Percentiles rank a stretch among this genome's conserved stretches.
Evolutionary conservation across 192 early-diverging fungal genomes (phyloP).

Genomic region (Dissophora globulifera): DNA sequence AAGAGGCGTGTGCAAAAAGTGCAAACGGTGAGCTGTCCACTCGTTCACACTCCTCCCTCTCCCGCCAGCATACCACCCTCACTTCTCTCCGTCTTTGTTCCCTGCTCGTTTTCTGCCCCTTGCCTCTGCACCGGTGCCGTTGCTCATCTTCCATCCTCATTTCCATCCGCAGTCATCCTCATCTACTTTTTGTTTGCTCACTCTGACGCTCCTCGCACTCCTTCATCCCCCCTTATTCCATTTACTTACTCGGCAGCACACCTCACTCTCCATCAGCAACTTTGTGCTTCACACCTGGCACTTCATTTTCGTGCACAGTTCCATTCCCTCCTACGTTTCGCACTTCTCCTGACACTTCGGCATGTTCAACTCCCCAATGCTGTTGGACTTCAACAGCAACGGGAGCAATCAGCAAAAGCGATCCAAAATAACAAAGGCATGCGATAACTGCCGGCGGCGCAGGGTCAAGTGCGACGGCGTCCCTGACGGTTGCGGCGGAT

Average conservation of each 20-base stretch:
- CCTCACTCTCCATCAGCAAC: neutral
- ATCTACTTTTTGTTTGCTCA: too few relatives aligned
- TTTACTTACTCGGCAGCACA: too few relatives aligned
- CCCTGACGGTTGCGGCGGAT: conserved; percentile 70
- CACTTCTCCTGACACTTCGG: neutral
- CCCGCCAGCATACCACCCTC: too few relatives aligned
- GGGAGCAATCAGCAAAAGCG: conserved; percentile 39
- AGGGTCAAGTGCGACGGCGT: conserved; percentile 79
- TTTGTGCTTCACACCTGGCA: neutral
- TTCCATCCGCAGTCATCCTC: neutral
- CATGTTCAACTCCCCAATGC: conserved; percentile 54
- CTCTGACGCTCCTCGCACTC: neutral
- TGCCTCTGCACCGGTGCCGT: too few relatives aligned
- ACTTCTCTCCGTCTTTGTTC: neutral
- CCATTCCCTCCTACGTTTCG: neutral
- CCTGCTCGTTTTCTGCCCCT: neutral
- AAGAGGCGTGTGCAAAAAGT: too few relatives aligned
- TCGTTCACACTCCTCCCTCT: too few relatives aligned
- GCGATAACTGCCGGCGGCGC: conserved; percentile 73
- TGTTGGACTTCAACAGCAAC: conserved; percentile 50
- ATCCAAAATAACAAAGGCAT: conserved; percentile 57
- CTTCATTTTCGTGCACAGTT: neutral
- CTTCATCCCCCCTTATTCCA: neutral
- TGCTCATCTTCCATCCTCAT: neutral
- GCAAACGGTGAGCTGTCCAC: too few relatives aligned